Evolutionary conservation across 345 rosid genomes (phyloP), one percentile per base, ranked within the genome.

Genomic region (Populus euphratica): DNA sequence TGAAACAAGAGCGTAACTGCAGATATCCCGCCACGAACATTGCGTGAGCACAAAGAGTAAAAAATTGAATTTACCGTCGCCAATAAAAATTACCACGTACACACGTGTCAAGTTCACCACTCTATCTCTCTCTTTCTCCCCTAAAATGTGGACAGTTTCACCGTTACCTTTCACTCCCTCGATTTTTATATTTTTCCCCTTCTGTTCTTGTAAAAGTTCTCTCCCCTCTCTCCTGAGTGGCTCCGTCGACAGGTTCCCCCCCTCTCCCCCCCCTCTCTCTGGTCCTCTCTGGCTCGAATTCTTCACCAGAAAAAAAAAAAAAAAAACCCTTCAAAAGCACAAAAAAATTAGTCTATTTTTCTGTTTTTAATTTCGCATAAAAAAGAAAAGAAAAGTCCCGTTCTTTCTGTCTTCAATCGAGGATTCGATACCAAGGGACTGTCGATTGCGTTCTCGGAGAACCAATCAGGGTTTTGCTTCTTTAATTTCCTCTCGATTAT

Each of bases 371-470:
- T 33, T 72, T 27, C 49, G 23, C 7, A 13, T 43, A 10, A 59
- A 35, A 38, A 38, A 68, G 21, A 38, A 38, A 68, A 8, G n/a
- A 17, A 38, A 68, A 38, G 27, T 29, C 38, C n/a, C 41, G 23
- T 35, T 8, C 29, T 39, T 35, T 14, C 52, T 67, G 36, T 38
- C 8, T 29, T 33, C 14, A 50, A 27, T 25, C 12, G 43, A 72
- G 68, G 79, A 66, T 71, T 80, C 76, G 72, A 72, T 76, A 21
- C 79, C 68, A 29, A 72, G 78, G 4, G 73, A n/a, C 17, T 62
- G 82, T 74, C 70, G 78, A 66, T 66, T 43, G 76, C 54, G 36
- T 59, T 36, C 68, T 66, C 77, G 59, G 74, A 59, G 56, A 16
- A 18, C 33, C 29, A 21, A n/a, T 73, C 47, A 52, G 77, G 74